phyloP scores from a whole-genome alignment of 345 rosid species.

The Salix arbutifolia region DNA sequence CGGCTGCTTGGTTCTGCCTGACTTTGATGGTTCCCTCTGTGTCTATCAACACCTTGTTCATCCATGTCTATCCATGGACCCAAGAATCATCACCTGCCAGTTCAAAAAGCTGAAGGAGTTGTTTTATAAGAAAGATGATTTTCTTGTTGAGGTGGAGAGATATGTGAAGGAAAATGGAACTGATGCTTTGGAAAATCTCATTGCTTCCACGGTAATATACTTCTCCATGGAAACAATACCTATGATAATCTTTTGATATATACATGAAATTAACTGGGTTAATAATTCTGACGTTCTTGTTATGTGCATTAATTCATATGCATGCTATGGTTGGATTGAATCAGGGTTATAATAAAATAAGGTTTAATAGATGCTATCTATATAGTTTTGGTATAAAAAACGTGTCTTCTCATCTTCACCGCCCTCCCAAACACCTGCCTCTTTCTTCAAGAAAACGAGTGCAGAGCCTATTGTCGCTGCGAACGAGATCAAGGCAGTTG shows the following conservation, averaged over 20 bases:
- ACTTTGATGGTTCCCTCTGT: constrained; percentile 30
- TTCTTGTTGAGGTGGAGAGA: constrained; percentile 10
- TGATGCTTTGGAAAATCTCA: constrained; percentile 22
- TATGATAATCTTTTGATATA: background rate
- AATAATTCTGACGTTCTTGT: background rate
- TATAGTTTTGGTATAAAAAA: background rate
- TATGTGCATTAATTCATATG: background rate
- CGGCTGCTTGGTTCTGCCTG: constrained; percentile 16
- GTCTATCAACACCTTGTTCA: constrained; percentile 26
- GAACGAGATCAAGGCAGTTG: background rate
- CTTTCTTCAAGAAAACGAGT: background rate
- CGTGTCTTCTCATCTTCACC: background rate
- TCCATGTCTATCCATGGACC: constrained; percentile 18
- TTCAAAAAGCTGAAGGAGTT: constrained; percentile 5
- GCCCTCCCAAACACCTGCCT: no score
- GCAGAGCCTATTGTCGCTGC: background rate
- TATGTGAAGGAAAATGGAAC: constrained; percentile 11
- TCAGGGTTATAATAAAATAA: background rate
- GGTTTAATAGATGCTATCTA: background rate
- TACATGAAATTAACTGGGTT: background rate
- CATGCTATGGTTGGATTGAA: background rate
- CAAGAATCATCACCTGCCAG: constrained; percentile 1
- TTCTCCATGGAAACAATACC: background rate
- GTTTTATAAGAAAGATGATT: constrained; percentile 2
- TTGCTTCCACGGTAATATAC: constrained; percentile 14